Evolutionary conservation across 257 asterid species (phyloP).

Genomic region (Coffea eugenioides): DNA sequence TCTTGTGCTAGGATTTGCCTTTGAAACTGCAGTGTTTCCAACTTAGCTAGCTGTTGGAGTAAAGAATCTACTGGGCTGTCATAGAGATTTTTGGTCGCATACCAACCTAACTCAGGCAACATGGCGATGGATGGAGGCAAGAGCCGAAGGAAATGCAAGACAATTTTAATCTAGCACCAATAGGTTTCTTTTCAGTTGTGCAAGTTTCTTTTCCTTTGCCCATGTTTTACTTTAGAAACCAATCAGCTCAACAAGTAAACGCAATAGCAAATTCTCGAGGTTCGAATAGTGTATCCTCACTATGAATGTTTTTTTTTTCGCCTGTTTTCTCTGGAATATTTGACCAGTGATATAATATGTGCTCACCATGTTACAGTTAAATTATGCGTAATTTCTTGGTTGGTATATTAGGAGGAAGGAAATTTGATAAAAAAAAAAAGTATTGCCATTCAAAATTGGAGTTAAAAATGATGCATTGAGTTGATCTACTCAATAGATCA

Average conservation of each 20-base stretch:
- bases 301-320: background rate
- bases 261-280: background rate
- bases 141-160: background rate
- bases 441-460: too few relatives aligned
- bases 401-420: background rate
- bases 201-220: conserved; percentile 2
- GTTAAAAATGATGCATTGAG: too few relatives aligned
- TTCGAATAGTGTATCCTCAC: background rate
- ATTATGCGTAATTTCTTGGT: background rate
- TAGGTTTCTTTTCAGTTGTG: background rate
- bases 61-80: background rate
- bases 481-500: too few relatives aligned
- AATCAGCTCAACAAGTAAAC: background rate
- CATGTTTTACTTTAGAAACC: background rate
- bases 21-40: background rate
- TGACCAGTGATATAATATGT: too few relatives aligned
- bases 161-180: background rate
- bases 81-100: background rate
- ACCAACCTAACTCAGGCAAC: background rate
- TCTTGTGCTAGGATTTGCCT: background rate
- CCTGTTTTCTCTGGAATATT: background rate
- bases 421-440: background rate
- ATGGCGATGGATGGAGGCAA: background rate
- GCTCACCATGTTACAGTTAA: too few relatives aligned
- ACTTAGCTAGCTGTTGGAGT: background rate